Conservation (phyloP, 305 asterid species). For the Solanum hybrid region DNA sequence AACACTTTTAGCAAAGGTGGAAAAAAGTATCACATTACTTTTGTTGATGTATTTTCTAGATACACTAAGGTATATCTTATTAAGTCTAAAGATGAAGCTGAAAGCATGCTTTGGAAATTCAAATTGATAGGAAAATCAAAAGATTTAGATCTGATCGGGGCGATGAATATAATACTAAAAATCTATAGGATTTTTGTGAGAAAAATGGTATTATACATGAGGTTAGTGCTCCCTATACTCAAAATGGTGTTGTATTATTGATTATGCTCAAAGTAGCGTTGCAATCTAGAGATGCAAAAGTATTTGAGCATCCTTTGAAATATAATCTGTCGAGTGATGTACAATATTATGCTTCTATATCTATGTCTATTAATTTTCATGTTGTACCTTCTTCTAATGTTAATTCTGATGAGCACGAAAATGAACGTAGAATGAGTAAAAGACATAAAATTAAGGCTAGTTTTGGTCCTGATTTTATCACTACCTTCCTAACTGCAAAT, state of each 20-base stretch:
- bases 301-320: not conserved
- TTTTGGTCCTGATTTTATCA: not conserved
- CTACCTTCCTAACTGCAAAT: not conserved
- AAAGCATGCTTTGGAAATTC: not conserved
- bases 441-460: not conserved
- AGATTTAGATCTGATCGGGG: not conserved
- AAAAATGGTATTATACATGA: not conserved
- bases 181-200: not conserved
- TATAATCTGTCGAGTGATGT: not conserved
- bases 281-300: not conserved
- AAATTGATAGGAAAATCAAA: not conserved
- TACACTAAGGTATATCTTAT: not conserved
- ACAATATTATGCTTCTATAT: not conserved
- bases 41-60: not conserved
- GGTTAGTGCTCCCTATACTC: not conserved
- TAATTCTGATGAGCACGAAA: not conserved
- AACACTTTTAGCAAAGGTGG: not conserved
- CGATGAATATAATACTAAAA: not conserved
- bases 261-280: not conserved
- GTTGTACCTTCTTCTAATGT: not conserved
- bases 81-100: not conserved
- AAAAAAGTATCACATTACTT: not conserved
- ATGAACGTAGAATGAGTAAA: not conserved
- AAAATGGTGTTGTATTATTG: too few species aligned
- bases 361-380: not conserved